These are phyloP conservation scores for Artemisia annua DNA, from an alignment of 129 eudicot species.

Conservation along the genomic window DNA sequence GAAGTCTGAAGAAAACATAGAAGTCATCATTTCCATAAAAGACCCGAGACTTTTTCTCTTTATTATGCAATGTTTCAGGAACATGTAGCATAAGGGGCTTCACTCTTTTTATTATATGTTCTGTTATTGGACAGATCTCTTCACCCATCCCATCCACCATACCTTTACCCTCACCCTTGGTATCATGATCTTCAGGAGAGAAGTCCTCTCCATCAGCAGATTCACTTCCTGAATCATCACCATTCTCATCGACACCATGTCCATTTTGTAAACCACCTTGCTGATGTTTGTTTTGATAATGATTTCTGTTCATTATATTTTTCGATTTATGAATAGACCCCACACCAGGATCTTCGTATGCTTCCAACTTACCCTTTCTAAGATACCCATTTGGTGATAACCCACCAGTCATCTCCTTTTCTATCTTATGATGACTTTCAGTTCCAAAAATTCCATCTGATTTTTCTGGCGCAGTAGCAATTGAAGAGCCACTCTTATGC, in stretches of 20 bases:
- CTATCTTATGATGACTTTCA: constrained; percentile 41
- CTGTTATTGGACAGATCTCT: constrained; percentile 43
- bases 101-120: constrained; percentile 48
- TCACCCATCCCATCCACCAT: constrained; percentile 53
- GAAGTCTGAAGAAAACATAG: constrained; percentile 91
- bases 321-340: constrained; percentile 5
- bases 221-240: constrained; percentile 71
- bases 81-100: constrained; percentile 65
- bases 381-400: constrained; percentile 57
- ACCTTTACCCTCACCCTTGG: constrained; percentile 83
- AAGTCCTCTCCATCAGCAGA: constrained; percentile 74
- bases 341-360: not conserved
- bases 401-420: constrained; percentile 64
- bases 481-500: constrained; percentile 26
- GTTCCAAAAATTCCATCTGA: constrained; percentile 16
- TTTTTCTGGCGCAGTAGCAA: constrained; percentile 15
- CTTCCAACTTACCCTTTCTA: constrained; percentile 44
- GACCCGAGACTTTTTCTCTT: constrained; percentile 46
- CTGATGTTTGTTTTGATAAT: constrained; percentile 11
- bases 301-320: constrained; percentile 5
- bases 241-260: constrained; percentile 30
- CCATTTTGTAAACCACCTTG: constrained; percentile 43
- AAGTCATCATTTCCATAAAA: constrained; percentile 91
- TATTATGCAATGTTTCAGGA: constrained; percentile 37
- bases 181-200: constrained; percentile 58